Base-by-base conservation (phyloP, 106 monocot genomes). In the Posidonia australis region DNA sequence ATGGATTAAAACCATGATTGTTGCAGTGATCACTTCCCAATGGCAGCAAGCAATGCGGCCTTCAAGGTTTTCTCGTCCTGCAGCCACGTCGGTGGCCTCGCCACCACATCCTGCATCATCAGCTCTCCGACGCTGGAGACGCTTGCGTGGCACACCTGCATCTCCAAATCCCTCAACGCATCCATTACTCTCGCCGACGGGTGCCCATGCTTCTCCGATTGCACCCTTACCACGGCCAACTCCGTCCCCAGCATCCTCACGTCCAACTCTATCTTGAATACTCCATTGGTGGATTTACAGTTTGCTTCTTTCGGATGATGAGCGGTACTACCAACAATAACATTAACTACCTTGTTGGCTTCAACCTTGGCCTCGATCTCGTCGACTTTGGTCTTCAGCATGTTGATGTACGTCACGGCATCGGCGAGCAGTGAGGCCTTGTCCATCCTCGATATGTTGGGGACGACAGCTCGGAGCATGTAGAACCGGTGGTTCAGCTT, bases 151-250 rank as follows among this genome's bases (percentile, higher is more conserved):
- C 68, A 64, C 26, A 83, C 82, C 1, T 42, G 41, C 44, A 78
- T 62, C 22, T 76, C 68, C 18, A 83, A 63, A 17, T 76, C 72
- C 28, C 72, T 44, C 46, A 83, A 36, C 5, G 54, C 74, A 17
- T 12, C 71, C 82, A 78, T 83, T 26, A 83, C 52, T 70, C 51
- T 72, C 22, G 82, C 78, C 58, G 75, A 21, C 3, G 78, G 82
- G 48, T 78, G 69, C 56, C 24, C 23, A 7, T 45, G 7, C n/a
- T 70, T 71, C 58, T 72, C 75, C 13, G 70, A 67, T 18, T 78
- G 72, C n/a, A 72, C 58, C 51, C 66, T 44, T 44, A 83, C 68
- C 63, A 75, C 23, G 16, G 68, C 72, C n/a, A n/a, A n/a, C 42
- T 78, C 78, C 4, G 52, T 10, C 18, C 75, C 68, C 10, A 78